These are phyloP conservation scores for Ceratocystis diversiconidia DNA, from an alignment of 2,329 filamentous ascomycete species.

Conservation along the genomic window DNA sequence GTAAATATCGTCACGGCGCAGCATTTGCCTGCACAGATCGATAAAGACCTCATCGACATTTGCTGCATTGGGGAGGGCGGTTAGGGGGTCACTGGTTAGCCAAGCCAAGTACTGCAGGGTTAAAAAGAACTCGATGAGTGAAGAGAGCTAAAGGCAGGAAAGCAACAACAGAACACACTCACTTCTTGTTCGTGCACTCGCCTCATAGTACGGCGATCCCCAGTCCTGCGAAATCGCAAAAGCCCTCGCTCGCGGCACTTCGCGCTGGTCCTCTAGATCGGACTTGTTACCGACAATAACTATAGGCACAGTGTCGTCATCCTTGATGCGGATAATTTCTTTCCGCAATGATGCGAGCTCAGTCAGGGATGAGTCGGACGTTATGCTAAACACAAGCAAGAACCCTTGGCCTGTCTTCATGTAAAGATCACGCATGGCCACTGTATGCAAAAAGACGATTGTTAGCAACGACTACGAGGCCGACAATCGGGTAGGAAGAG, in stretches of 20 bases:
- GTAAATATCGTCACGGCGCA: slow-evolving; percentile 51
- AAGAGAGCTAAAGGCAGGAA: neutral
- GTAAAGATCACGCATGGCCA: slow-evolving; percentile 64
- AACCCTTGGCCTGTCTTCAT: slow-evolving; percentile 92
- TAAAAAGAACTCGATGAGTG: neutral
- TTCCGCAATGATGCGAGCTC: slow-evolving; percentile 72
- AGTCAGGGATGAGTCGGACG: slow-evolving; percentile 65
- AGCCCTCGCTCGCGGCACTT: slow-evolving; percentile 61
- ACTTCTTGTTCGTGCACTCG: slow-evolving; percentile 65
- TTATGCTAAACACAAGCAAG: slow-evolving; percentile 83
- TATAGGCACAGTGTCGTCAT: slow-evolving; percentile 70
- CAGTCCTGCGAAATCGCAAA: slow-evolving; percentile 77
- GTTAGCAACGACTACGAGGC: slow-evolving; percentile 18
- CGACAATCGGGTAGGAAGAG: neutral
- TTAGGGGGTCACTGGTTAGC: neutral
- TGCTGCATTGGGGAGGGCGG: slow-evolving; percentile 29
- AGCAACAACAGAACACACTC: slow-evolving; percentile 23
- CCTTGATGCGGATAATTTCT: slow-evolving; percentile 83
- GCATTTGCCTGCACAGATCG: slow-evolving; percentile 71
- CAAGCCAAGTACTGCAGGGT: neutral
- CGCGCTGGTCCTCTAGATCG: slow-evolving; percentile 73
- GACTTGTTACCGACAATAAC: slow-evolving; percentile 89
- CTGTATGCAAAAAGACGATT: slow-evolving; percentile 24
- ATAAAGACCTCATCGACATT: slow-evolving; percentile 87
- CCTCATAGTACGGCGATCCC: slow-evolving; percentile 84